phyloP scores from a whole-genome alignment of 352 stramenopile genomes.

The Blastocystis sp. region DNA sequence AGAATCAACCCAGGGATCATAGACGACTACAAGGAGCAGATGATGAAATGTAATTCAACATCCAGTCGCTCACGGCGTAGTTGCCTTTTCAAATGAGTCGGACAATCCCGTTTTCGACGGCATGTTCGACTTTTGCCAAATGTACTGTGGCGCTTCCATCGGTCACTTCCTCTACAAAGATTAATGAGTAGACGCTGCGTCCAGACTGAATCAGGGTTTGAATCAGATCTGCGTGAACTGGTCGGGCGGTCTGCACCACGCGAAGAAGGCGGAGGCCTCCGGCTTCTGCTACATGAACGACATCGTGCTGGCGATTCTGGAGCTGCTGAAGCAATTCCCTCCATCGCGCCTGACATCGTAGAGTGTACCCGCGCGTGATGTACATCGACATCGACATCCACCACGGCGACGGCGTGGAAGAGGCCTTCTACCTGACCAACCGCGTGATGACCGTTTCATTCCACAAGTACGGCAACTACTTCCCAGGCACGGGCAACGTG shows the following conservation, averaged over 20 bases:
- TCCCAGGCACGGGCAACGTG: slow-evolving; percentile 90
- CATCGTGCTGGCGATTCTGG: slow-evolving; percentile 95
- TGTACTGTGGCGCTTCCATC: slow-evolving; percentile 91
- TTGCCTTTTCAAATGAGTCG: slow-evolving; percentile 90
- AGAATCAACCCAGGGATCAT: slow-evolving; percentile 90
- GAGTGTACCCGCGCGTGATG: slow-evolving; percentile 85
- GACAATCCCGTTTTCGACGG: slow-evolving; percentile 98
- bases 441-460: slow-evolving; percentile 98
- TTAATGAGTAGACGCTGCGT: slow-evolving; percentile 83
- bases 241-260: slow-evolving; percentile 93
- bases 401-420: slow-evolving; percentile 94
- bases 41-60: slow-evolving; percentile 77
- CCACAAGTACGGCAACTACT: slow-evolving; percentile 96
- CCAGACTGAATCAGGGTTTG: slow-evolving; percentile 89
- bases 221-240: slow-evolving; percentile 96
- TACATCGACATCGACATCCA: slow-evolving; percentile 99
- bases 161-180: slow-evolving; percentile 72
- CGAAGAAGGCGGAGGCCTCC: slow-evolving; percentile 92
- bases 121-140: slow-evolving; percentile 94
- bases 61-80: slow-evolving; percentile 71
- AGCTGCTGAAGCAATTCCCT: slow-evolving; percentile 88
- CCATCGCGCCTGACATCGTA: slow-evolving; percentile 59
- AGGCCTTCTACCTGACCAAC: slow-evolving; percentile 92
- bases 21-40: slow-evolving; percentile 78
- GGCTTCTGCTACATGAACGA: slow-evolving; percentile 97